Evolutionary conservation across 2,329 filamentous ascomycete genomes (phyloP).

Genomic region (Colletotrichum ledebouriae): DNA sequence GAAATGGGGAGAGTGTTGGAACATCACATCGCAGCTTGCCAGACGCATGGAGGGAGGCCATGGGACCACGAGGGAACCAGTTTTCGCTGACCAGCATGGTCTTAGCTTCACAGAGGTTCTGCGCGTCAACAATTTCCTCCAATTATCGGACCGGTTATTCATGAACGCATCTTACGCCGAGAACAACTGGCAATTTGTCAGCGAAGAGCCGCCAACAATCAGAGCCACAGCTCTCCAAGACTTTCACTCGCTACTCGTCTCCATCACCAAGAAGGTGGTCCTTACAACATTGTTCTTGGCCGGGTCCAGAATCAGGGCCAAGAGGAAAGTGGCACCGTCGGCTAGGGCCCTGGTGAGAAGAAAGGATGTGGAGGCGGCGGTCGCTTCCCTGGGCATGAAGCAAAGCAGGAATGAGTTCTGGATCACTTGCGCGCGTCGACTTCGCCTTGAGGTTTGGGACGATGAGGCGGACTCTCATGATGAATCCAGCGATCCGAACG

Average conservation of each 20-base stretch:
- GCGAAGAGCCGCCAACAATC: slow-evolving; percentile 75
- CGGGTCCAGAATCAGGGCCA: slow-evolving; percentile 75
- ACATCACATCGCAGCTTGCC: slow-evolving; percentile 65
- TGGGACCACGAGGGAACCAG: slow-evolving; percentile 22
- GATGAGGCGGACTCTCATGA: slow-evolving; percentile 44
- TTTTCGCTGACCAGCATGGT: slow-evolving; percentile 44
- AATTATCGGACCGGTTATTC: slow-evolving; percentile 75
- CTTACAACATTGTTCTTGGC: slow-evolving; percentile 78
- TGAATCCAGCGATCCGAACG: slow-evolving; percentile 33
- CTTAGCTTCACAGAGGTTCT: slow-evolving; percentile 70
- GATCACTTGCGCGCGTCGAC: slow-evolving; percentile 61
- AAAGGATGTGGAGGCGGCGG: slow-evolving; percentile 64
- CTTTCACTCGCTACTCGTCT: slow-evolving; percentile 76
- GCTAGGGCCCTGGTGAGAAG: slow-evolving; percentile 52
- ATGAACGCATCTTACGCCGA: slow-evolving; percentile 77
- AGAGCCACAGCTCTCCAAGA: slow-evolving; percentile 82
- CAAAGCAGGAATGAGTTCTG: slow-evolving; percentile 58
- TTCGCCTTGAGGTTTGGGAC: slow-evolving; percentile 63
- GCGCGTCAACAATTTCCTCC: slow-evolving; percentile 70
- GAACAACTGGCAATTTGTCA: slow-evolving; percentile 76
- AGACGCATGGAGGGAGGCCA: slow-evolving; percentile 42
- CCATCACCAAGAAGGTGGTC: slow-evolving; percentile 78
- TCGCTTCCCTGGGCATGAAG: slow-evolving; percentile 60
- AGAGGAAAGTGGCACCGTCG: slow-evolving; percentile 48
- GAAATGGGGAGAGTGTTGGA: slow-evolving; percentile 75